Conservation (phyloP, 148 eudicot species). For the Euryodendron excelsum region DNA sequence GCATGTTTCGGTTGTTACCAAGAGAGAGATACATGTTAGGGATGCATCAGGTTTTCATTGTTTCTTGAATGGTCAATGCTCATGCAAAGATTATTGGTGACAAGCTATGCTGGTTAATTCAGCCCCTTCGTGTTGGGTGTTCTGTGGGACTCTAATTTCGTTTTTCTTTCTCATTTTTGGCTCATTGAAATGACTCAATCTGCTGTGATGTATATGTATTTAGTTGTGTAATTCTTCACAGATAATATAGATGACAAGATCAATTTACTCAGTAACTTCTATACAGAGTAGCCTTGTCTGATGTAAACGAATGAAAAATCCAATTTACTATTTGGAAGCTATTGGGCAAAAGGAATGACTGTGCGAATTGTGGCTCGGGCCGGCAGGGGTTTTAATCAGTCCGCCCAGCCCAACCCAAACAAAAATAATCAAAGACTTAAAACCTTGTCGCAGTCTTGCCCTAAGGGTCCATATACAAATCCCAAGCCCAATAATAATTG, state of each 20-base stretch:
- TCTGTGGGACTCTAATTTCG: neutral
- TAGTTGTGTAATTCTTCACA: constrained; percentile 14
- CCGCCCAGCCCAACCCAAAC: too few relatives aligned
- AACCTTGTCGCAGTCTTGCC: too few relatives aligned
- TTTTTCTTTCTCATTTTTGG: neutral
- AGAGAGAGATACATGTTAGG: constrained; percentile 64
- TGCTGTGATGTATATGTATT: neutral
- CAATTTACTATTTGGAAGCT: too few relatives aligned
- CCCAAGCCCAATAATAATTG: too few relatives aligned
- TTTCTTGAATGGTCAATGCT: constrained; percentile 69
- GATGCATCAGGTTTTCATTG: constrained; percentile 85
- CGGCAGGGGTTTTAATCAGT: too few relatives aligned
- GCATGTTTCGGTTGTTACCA: constrained; percentile 65
- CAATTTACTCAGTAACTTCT: neutral
- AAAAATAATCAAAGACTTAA: too few relatives aligned
- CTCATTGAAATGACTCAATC: neutral
- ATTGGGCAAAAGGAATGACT: too few relatives aligned
- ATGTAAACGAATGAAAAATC: neutral
- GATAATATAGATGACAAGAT: neutral
- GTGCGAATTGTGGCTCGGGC: too few relatives aligned
- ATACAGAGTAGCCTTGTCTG: neutral
- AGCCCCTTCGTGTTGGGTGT: neutral
- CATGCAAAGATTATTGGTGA: constrained; percentile 68
- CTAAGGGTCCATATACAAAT: too few relatives aligned
- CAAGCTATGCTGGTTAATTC: neutral